These are phyloP conservation scores for Colletotrichum theobromicola DNA, from an alignment of 2,329 filamentous ascomycete species.

Conservation along the genomic window DNA sequence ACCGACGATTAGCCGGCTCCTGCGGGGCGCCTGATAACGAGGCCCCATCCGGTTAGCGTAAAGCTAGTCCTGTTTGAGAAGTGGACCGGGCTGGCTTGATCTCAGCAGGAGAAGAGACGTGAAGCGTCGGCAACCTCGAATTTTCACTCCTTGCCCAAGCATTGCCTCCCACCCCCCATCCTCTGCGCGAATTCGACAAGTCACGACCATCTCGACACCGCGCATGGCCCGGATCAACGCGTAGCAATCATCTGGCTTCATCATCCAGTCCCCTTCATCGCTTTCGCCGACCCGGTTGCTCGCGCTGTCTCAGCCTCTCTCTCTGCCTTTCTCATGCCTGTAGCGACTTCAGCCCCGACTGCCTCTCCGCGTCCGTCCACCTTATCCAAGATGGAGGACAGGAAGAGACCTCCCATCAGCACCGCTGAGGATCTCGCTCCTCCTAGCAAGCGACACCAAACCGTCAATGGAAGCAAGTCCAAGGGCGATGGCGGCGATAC, in stretches of 20 bases:
- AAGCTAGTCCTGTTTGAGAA: conserved; percentile 39
- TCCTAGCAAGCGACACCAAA: conserved; percentile 84
- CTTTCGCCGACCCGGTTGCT: conserved; percentile 4
- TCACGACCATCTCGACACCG: conserved; percentile 6
- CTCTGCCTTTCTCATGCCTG: conserved; percentile 76
- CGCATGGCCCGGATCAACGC: conserved; percentile 10
- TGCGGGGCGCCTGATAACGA: conserved; percentile 20
- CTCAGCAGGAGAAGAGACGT: conserved; percentile 25
- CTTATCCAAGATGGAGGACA: conserved; percentile 97
- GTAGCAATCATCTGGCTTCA: background rate
- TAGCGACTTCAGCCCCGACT: conserved; percentile 73
- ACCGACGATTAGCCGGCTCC: conserved; percentile 14
- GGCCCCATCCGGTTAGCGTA: conserved; percentile 34
- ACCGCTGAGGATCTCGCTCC: conserved; percentile 84
- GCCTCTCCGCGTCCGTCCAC: conserved; percentile 77
- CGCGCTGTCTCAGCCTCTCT: conserved; percentile 24
- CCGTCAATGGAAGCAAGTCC: conserved; percentile 76
- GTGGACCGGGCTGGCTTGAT: conserved; percentile 39
- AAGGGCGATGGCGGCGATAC: conserved; percentile 61
- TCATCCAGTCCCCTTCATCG: background rate
- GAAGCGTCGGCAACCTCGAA: conserved; percentile 42
- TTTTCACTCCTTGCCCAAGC: conserved; percentile 19
- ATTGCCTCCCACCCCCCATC: background rate
- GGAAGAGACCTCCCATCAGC: conserved; percentile 89
- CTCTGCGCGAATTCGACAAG: conserved; percentile 6